These are phyloP conservation scores for Trichaptum fuscoviolaceum DNA, from an alignment of 768 basidiomycete genomes.

Conservation along the genomic window DNA sequence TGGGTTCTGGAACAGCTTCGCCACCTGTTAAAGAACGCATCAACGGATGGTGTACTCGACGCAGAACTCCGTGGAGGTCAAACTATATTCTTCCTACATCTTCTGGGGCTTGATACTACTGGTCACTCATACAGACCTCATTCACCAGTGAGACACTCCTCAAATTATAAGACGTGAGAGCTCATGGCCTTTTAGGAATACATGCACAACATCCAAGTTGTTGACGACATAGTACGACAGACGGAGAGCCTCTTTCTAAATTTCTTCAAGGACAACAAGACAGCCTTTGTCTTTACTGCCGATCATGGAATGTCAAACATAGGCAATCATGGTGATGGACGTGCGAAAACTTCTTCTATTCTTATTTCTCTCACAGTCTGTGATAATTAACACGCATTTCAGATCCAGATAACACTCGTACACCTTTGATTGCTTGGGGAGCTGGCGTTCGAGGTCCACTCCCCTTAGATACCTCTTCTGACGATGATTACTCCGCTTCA, in stretches of 20 bases:
- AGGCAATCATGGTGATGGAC: constrained; percentile 87
- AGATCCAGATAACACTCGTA: constrained; percentile 88
- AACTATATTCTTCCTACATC: constrained; percentile 77
- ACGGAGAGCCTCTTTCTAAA: constrained; percentile 56
- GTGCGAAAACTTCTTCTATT: constrained; percentile 32
- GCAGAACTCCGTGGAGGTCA: constrained; percentile 49
- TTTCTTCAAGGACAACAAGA: constrained; percentile 66
- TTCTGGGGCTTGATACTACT: constrained; percentile 81
- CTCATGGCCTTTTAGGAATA: constrained; percentile 52
- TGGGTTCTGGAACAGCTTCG: constrained; percentile 77
- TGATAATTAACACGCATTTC: constrained; percentile 5
- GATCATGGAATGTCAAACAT: constrained; percentile 89
- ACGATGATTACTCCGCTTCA: constrained; percentile 62
- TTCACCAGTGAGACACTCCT: constrained; percentile 48
- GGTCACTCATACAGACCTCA: constrained; percentile 84
- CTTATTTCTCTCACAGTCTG: constrained; percentile 4
- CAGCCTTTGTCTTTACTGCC: constrained; percentile 76
- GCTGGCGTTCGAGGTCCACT: constrained; percentile 69
- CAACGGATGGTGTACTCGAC: constrained; percentile 43
- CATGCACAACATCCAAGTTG: constrained; percentile 76
- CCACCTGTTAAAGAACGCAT: constrained; percentile 57
- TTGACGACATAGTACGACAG: constrained; percentile 66
- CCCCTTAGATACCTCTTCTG: constrained; percentile 51
- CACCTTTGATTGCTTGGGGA: constrained; percentile 82
- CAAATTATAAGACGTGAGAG: not conserved